Base-by-base conservation (phyloP, 352 stramenopile genomes). In the Phytophthora europaea region DNA sequence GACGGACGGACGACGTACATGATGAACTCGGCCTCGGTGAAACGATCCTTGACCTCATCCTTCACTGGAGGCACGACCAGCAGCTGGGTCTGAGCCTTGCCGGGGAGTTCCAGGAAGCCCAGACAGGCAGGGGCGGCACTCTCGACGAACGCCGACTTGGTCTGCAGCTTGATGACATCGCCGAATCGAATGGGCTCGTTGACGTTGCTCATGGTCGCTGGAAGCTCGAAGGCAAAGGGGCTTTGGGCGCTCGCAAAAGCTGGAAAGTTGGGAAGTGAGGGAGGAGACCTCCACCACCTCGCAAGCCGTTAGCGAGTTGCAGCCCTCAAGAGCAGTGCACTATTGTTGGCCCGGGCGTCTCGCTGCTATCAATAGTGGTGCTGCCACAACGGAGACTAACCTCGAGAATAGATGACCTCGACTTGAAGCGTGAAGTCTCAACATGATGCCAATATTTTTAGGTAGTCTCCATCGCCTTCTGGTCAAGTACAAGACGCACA, bases 11-110 rank as follows among this genome's bases (percentile, higher is more conserved):
- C 20, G 53, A 88, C 82, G 52, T 76, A 91, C 81, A 94, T 72
- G 34, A 92, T 89, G 66, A 94, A 94, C 71, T 92, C 82, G 54
- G 83, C 85, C 23, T 94, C 62, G 15, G 75, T 16, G 52, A 87
- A 88, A 16, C 72, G 78, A 23, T 77, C 72, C 28, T 75, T 76
- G 51, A 73, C 57, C 4, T 85, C 72, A 16, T 82, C 76, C 59
- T 89, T 86, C 9, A 84, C 70, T 0, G 87, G 82, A 9, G 83
- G 72, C 54, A 94, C 76, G 9, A 91, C 81, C 31, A 94, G 76
- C 18, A 94, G 52, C 58, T 82, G 61, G 36, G 85, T 79, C 16
- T 67, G 47, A 16, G 56, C 55, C 45, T 85, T 79, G 53, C 65
- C 79, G 15, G 82, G 78, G 38, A 88, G 58, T 60, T 91, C 81